A percentile compares a stretch with the other conserved stretches of the same genome.
phyloP scores from a whole-genome alignment of 345 rosid genomes.

The Trapa bicornis region DNA sequence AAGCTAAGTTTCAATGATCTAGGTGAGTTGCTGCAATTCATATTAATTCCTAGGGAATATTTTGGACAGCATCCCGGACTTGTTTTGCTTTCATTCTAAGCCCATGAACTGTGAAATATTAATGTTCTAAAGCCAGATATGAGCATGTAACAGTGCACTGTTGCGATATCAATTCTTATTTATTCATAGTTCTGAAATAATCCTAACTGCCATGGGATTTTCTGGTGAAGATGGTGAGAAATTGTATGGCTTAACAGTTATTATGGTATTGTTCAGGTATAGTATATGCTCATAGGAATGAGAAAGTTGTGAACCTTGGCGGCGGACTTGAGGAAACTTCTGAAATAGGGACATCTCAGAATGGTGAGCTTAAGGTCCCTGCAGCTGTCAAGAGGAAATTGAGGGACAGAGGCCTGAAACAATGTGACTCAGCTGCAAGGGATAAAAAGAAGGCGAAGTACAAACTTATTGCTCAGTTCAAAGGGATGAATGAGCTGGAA shows the following conservation, averaged over 20 bases:
- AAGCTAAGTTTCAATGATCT: slow-evolving; percentile 41
- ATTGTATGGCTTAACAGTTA: background rate
- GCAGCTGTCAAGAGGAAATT: slow-evolving; percentile 12
- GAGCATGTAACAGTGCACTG: background rate
- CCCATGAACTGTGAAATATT: background rate
- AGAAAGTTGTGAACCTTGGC: slow-evolving; percentile 50
- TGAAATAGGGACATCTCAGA: slow-evolving; percentile 10
- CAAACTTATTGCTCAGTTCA: slow-evolving; percentile 41
- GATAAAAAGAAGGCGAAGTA: slow-evolving; percentile 37
- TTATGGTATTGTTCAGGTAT: slow-evolving; percentile 31
- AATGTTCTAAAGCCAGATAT: background rate
- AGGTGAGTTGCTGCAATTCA: slow-evolving; percentile 30
- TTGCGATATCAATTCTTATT: background rate
- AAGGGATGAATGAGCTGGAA: slow-evolving; percentile 51
- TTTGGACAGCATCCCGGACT: background rate
- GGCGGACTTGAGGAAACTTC: slow-evolving; percentile 10
- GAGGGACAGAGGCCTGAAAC: slow-evolving; percentile 6
- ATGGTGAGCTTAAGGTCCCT: slow-evolving; percentile 6
- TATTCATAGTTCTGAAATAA: background rate
- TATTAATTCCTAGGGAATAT: background rate
- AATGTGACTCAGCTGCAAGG: slow-evolving; percentile 16
- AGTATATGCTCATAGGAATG: slow-evolving; percentile 73
- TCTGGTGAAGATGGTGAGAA: background rate
- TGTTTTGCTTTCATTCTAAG: background rate
- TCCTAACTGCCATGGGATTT: background rate